phyloP scores from a whole-genome alignment of 805 yeast species.

The Lipomyces spencermartinsiae region DNA sequence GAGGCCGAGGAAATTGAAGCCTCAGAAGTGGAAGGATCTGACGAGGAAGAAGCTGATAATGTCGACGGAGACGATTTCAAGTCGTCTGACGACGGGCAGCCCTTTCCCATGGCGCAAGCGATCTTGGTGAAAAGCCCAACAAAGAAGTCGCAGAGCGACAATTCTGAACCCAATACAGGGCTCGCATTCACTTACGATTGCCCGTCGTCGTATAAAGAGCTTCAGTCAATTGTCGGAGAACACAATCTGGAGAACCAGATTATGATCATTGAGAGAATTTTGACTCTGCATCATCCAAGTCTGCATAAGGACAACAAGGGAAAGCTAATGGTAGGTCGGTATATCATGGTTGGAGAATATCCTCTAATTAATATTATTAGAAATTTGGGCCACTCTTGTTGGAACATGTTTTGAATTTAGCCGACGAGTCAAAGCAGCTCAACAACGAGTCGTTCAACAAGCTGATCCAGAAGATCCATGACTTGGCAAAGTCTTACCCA shows the following conservation, averaged over 20 bases:
- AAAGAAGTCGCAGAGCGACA: background rate
- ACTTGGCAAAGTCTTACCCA: constrained; percentile 69
- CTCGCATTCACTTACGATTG: constrained; percentile 49
- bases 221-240: constrained; percentile 71
- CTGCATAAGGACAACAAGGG: constrained; percentile 83
- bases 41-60: background rate
- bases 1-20: constrained; percentile 44
- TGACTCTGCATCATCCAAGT: constrained; percentile 72
- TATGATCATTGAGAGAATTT: constrained; percentile 56
- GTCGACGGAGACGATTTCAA: too few species aligned
- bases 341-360: background rate
- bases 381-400: constrained; percentile 35
- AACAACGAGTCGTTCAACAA: constrained; percentile 23
- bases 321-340: constrained; percentile 45
- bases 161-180: constrained; percentile 21
- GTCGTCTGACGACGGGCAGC: background rate
- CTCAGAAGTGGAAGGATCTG: constrained; percentile 18
- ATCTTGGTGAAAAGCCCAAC: constrained; percentile 22
- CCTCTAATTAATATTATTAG: constrained; percentile 12
- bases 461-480: constrained; percentile 52
- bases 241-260: constrained; percentile 60
- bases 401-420: constrained; percentile 48
- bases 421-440: constrained; percentile 42
- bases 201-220: constrained; percentile 66
- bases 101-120: constrained; percentile 45